Base-by-base conservation (phyloP, 208 protist species). In the Crithidia sp. region DNA sequence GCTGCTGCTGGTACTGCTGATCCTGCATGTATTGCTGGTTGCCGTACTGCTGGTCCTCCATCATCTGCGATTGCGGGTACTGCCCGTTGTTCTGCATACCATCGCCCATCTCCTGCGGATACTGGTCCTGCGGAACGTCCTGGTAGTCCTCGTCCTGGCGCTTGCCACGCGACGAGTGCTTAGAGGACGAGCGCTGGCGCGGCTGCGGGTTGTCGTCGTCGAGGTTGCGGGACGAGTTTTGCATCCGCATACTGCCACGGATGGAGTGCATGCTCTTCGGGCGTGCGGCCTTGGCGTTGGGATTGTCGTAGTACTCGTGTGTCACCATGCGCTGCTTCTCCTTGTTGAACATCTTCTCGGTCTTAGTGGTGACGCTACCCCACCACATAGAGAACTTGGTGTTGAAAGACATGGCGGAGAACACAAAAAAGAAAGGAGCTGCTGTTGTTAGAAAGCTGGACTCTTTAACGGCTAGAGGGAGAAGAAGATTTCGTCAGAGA, bases 351-450 rank as follows among this genome's bases (percentile, higher is more conserved):
- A 85, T 45, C 9, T 74, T 61, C 67, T 93, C 88, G 10, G 81
- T 87, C 28, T 82, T 83, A 40, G 81, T 83, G 52, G 76, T 79
- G 19, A 87, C 77, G 53, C 76, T 85, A 7, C 86, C 86, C 84
- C 84, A 91, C 72, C 76, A 83, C 86, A 93, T 93, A 17, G 76
- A 83, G 37, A 77, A 74, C 67, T 87, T 93, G 3, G 88, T 93
- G 47, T 59, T 76, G 59, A 90, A 90, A 0, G 82, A 73, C 88
- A 91, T 93, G 16, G n/a, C 39, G 16, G 16, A 13, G 37, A 52
- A 9, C 16, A 12, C 19, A 56, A 52, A 52, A 8, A 28, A 3
- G 8, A 19, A 56, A 39, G 53, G 71, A 28, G 54, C 39, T 40
- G 47, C 47, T 52, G 39, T 39, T 61, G 64, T 44, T 2, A 49